phyloP scores from a whole-genome alignment of 2,329 filamentous ascomycete species.

The Apiospora pterosperma region DNA sequence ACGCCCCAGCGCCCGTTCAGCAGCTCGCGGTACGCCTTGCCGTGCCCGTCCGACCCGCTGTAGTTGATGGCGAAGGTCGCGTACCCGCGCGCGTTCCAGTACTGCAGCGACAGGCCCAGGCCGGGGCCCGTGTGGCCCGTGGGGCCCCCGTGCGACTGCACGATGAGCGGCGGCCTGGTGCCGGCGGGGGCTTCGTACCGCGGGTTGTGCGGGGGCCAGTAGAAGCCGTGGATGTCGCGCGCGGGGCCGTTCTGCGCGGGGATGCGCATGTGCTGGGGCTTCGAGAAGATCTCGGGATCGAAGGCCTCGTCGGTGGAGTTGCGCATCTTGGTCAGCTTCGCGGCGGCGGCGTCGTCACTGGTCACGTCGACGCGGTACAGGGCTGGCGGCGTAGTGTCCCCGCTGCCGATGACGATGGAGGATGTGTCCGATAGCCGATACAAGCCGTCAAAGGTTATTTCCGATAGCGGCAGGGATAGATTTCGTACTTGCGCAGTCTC shows the following conservation, averaged over 20 bases:
- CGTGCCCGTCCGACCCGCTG: slow-evolving; percentile 48
- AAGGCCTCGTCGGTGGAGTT: neutral
- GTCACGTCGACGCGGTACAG: neutral
- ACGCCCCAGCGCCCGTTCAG: slow-evolving; percentile 49
- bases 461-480: neutral
- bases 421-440: neutral
- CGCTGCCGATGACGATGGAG: neutral
- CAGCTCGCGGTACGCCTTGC: slow-evolving; percentile 44
- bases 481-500: neutral
- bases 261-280: neutral
- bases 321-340: neutral
- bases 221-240: slow-evolving; percentile 40
- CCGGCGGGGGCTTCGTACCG: slow-evolving; percentile 33
- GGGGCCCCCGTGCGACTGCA: slow-evolving; percentile 50
- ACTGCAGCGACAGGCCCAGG: slow-evolving; percentile 43
- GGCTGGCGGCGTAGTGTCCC: neutral
- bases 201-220: slow-evolving; percentile 47
- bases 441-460: neutral
- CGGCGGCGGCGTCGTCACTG: neutral
- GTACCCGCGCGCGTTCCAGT: slow-evolving; percentile 52
- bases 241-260: slow-evolving; percentile 17
- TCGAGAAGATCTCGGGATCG: neutral
- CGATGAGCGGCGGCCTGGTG: slow-evolving; percentile 44
- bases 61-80: slow-evolving; percentile 50
- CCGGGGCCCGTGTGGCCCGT: slow-evolving; percentile 40